Percentiles rank a stretch among this genome's conserved stretches.
Conservation (phyloP, 78 protist genomes). For the Dictyostelium capitatum region DNA sequence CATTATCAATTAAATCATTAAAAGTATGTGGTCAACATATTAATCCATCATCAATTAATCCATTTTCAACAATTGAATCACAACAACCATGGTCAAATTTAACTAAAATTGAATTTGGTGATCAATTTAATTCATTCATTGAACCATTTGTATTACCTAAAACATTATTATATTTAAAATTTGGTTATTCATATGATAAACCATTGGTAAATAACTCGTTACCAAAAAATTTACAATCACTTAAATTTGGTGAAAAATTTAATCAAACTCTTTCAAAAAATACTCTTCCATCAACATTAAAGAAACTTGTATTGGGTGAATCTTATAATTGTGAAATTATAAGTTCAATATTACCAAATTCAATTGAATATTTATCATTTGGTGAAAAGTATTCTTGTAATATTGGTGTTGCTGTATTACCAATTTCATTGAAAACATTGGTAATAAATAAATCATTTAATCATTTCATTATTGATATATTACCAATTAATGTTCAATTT, state of each 20-base stretch:
- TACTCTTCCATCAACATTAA: background rate
- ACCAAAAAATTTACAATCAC: background rate
- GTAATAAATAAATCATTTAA: background rate
- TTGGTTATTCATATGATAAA: background rate
- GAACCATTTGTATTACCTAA: background rate
- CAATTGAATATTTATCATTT: background rate
- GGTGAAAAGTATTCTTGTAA: background rate
- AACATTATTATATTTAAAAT: background rate
- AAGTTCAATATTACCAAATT: background rate
- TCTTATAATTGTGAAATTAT: background rate
- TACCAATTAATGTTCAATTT: background rate
- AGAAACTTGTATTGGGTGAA: background rate
- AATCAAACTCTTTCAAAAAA: background rate
- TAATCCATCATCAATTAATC: background rate
- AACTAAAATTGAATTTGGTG: background rate
- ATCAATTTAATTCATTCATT: background rate
- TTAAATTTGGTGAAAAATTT: constrained; percentile 7
- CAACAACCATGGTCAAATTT: background rate
- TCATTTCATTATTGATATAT: background rate
- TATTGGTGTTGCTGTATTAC: background rate
- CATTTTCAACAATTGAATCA: background rate
- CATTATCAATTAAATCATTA: background rate
- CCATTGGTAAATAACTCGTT: background rate
- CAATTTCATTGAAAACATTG: background rate
- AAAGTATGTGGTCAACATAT: constrained; percentile 1